phyloP scores from a whole-genome alignment of 116 monocot genomes.

The Zostera marina region DNA sequence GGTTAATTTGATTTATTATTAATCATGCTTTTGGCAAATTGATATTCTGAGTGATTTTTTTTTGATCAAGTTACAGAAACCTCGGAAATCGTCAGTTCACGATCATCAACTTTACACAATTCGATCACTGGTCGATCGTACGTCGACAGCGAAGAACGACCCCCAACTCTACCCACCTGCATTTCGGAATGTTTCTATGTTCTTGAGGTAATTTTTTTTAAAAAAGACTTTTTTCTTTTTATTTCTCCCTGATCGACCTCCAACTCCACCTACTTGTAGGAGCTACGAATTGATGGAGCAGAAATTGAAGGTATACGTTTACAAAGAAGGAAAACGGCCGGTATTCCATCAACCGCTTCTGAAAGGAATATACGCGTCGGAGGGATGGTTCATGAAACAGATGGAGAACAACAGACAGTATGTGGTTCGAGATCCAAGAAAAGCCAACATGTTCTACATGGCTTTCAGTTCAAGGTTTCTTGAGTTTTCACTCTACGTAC shows the following conservation, averaged over 20 bases:
- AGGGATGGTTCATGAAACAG: conserved; percentile 72
- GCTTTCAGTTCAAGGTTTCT: conserved; percentile 46
- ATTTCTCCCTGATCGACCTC: neutral
- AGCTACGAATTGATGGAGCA: conserved; percentile 41
- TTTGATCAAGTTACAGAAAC: conserved; percentile 16
- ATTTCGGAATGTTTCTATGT: conserved; percentile 8
- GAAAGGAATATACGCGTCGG: conserved; percentile 47
- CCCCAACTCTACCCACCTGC: neutral
- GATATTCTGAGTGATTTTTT: neutral
- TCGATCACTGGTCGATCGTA: neutral
- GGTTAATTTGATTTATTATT: conserved; percentile 10
- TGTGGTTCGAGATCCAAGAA: conserved; percentile 29
- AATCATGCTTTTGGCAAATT: neutral
- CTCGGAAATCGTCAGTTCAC: conserved; percentile 24
- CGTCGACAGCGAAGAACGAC: conserved; percentile 1
- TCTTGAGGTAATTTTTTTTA: neutral
- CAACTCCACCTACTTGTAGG: neutral
- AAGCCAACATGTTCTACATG: conserved; percentile 57
- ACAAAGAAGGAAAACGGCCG: conserved; percentile 38
- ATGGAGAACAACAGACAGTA: conserved; percentile 32
- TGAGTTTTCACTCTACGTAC: conserved; percentile 17
- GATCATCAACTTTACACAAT: conserved; percentile 35
- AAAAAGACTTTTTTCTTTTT: neutral
- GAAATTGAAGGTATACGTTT: conserved; percentile 37
- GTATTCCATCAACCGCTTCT: conserved; percentile 43